A percentile compares a stretch with the other conserved stretches of the same genome.
Conservation (phyloP, 2,329 filamentous ascomycete genomes). For the Fusarium bactridioides region DNA sequence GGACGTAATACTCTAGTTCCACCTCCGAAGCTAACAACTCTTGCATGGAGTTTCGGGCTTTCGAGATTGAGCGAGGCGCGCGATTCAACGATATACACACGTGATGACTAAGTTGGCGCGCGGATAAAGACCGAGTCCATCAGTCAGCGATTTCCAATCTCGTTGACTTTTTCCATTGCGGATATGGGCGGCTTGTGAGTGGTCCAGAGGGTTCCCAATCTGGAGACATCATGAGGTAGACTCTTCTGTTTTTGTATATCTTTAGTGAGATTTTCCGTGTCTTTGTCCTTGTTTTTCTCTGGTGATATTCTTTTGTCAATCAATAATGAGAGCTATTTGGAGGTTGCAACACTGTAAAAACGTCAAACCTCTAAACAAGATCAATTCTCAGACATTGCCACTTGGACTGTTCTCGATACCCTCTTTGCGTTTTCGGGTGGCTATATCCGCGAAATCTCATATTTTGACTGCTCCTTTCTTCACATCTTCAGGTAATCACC, state of each 20-base stretch:
- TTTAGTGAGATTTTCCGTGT: conserved; percentile 5
- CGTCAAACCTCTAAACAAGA: not conserved
- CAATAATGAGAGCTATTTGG: conserved; percentile 27
- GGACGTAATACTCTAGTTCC: too few relatives aligned
- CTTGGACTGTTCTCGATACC: not conserved
- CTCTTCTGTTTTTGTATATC: conserved; percentile 1
- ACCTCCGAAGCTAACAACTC: not conserved
- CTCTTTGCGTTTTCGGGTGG: not conserved
- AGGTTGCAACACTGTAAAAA: conserved; percentile 1
- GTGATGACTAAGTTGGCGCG: conserved; percentile 39
- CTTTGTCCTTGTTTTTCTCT: not conserved
- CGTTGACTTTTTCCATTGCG: not conserved
- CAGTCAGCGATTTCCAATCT: conserved; percentile 37
- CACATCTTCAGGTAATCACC: not conserved
- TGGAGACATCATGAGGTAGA: conserved; percentile 25
- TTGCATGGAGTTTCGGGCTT: not conserved
- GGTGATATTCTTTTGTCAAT: not conserved
- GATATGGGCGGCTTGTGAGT: conserved; percentile 25
- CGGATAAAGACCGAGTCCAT: conserved; percentile 23
- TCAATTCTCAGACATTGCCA: not conserved
- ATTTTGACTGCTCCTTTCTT: not conserved
- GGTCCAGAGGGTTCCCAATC: conserved; percentile 5
- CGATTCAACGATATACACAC: not conserved
- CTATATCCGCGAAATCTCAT: not conserved
- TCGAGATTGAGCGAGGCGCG: not conserved